Conservation (phyloP, 129 eudicot genomes). For the Helichrysum umbraculigerum region DNA sequence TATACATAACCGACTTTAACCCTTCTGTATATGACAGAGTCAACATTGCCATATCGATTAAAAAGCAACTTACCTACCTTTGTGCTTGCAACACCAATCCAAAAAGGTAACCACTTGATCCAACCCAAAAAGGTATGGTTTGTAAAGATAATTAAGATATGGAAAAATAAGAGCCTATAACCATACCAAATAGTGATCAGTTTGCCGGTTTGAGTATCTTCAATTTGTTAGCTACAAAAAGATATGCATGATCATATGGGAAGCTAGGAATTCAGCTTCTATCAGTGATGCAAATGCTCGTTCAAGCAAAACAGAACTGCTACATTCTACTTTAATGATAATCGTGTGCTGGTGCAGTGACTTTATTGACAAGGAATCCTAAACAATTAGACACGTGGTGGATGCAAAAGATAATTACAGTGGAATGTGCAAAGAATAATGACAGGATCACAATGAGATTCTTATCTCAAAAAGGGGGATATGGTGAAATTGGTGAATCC, state of each 20-base stretch:
- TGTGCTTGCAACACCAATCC: too few relatives aligned
- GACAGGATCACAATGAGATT: too few relatives aligned
- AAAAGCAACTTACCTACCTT: too few relatives aligned
- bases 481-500: too few relatives aligned
- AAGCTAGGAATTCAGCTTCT: background rate
- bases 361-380: background rate
- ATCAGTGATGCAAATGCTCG: background rate
- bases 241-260: background rate
- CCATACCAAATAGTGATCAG: constrained; percentile 7
- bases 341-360: background rate
- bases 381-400: background rate
- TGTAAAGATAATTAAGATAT: background rate
- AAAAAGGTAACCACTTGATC: too few relatives aligned
- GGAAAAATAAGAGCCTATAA: background rate
- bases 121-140: background rate
- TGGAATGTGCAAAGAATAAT: too few relatives aligned
- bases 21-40: too few relatives aligned
- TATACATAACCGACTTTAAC: too few relatives aligned
- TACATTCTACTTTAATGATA: background rate
- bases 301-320: background rate
- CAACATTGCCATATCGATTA: too few relatives aligned
- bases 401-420: too few relatives aligned
- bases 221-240: background rate
- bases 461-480: too few relatives aligned
- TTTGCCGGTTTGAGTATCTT: too few relatives aligned